Percentiles rank a stretch among this genome's conserved stretches.
Conservation (phyloP, 345 rosid species). For the Laguncularia racemosa region DNA sequence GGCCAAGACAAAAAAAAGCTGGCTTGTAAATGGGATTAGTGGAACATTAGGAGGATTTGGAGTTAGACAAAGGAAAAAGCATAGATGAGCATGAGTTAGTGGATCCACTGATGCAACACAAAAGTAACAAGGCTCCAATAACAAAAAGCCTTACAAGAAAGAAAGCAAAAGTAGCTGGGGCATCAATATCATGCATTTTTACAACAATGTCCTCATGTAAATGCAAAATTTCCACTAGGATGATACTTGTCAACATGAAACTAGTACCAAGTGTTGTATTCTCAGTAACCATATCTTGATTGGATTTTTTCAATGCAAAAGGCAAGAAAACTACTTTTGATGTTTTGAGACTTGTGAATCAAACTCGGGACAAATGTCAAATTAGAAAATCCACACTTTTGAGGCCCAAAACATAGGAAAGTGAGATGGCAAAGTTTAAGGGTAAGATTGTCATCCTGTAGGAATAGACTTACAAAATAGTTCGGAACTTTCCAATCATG, state of each 20-base stretch:
- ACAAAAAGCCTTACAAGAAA: slow-evolving; percentile 20
- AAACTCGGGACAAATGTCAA: too few species aligned
- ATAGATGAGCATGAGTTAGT: slow-evolving; percentile 33
- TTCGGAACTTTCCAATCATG: slow-evolving; percentile 14
- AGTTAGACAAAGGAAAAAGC: slow-evolving; percentile 7
- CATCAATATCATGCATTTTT: slow-evolving; percentile 9
- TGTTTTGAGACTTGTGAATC: too few species aligned
- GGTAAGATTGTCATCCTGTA: slow-evolving; percentile 18
- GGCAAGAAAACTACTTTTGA: not conserved
- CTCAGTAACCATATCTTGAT: too few species aligned
- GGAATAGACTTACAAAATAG: slow-evolving; percentile 10
- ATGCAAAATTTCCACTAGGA: too few species aligned
- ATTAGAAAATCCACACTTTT: not conserved
- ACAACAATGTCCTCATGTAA: slow-evolving; percentile 18
- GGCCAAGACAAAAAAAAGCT: too few species aligned
- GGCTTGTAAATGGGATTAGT: slow-evolving; percentile 16
- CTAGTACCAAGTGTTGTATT: too few species aligned
- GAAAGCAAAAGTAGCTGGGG: slow-evolving; percentile 2
- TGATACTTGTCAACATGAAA: too few species aligned
- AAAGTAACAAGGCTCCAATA: slow-evolving; percentile 22
- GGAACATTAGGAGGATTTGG: slow-evolving; percentile 22
- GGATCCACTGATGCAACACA: slow-evolving; percentile 23
- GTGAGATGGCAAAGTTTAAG: slow-evolving; percentile 1
- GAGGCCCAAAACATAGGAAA: not conserved
- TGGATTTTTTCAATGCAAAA: not conserved